phyloP scores from a whole-genome alignment of 345 rosid species.

The Cochlearia excelsa region DNA sequence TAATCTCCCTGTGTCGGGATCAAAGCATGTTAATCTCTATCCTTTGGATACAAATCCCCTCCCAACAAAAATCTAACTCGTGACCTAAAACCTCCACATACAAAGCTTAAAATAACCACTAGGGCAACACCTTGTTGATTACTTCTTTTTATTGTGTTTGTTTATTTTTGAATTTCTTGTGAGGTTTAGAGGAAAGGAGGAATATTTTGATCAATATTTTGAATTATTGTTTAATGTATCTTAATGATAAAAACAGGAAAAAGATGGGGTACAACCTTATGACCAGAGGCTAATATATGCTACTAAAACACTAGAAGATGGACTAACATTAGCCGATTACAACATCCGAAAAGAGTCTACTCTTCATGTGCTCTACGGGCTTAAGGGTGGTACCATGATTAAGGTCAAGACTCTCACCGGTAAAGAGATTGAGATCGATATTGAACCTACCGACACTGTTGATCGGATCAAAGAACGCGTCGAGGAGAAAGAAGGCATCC shows the following conservation, averaged over 20 bases:
- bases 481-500: constrained; percentile 97
- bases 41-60: no score
- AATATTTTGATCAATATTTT: no score
- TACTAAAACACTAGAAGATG: constrained; percentile 95
- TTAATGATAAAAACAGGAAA: constrained; percentile 48
- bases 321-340: constrained; percentile 83
- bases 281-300: constrained; percentile 93
- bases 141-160: no score
- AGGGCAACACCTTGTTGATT: no score
- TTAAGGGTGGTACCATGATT: constrained; percentile 95
- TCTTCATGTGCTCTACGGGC: constrained; percentile 86
- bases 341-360: constrained; percentile 95
- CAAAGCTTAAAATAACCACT: no score
- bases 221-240: no score
- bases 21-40: no score
- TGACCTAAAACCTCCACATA: no score
- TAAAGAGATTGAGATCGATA: constrained; percentile 90
- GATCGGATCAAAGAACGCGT: constrained; percentile 95
- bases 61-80: no score
- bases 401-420: constrained; percentile 98
- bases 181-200: no score
- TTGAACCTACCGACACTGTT: constrained; percentile 89
- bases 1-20: no score
- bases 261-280: constrained; percentile 91
- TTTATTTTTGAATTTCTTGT: no score